Percentiles rank a stretch among this genome's conserved stretches.
phyloP scores from a whole-genome alignment of 2,329 filamentous ascomycete species.

The Penicillium sp. region DNA sequence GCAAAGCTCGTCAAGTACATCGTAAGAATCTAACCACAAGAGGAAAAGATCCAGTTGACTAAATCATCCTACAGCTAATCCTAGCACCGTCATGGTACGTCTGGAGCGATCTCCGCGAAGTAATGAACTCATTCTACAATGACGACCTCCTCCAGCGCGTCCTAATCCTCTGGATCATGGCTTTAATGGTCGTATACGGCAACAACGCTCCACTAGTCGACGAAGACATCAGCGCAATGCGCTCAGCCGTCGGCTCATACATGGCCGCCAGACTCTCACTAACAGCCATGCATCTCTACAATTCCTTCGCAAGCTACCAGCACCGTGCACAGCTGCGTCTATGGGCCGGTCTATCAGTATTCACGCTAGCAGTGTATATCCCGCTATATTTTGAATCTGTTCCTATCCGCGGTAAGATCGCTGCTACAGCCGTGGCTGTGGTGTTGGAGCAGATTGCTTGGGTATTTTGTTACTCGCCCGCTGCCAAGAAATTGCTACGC shows the following conservation, averaged over 20 bases:
- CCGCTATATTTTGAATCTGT: slow-evolving; percentile 48
- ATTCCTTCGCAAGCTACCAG: slow-evolving; percentile 51
- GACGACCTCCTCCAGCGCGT: slow-evolving; percentile 52
- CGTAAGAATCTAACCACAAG: slow-evolving; percentile 10
- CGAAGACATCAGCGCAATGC: slow-evolving; percentile 47
- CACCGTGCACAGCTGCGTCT: slow-evolving; percentile 50
- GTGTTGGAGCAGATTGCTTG: slow-evolving; percentile 46
- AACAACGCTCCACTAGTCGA: slow-evolving; percentile 51
- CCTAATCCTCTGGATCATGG: slow-evolving; percentile 55
- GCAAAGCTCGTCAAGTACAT: slow-evolving; percentile 50
- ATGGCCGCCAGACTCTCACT: slow-evolving; percentile 47
- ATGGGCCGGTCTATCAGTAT: slow-evolving; percentile 44
- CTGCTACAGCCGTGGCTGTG: slow-evolving; percentile 46
- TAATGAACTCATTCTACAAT: slow-evolving; percentile 57
- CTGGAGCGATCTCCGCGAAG: slow-evolving; percentile 52
- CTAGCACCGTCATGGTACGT: slow-evolving; percentile 54
- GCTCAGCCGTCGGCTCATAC: slow-evolving; percentile 50
- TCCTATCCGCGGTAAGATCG: slow-evolving; percentile 44
- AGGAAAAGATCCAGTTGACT: background rate
- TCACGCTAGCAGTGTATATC: slow-evolving; percentile 45
- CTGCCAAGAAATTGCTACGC: slow-evolving; percentile 45
- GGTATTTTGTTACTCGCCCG: slow-evolving; percentile 48
- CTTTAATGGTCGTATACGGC: slow-evolving; percentile 49
- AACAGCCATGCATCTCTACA: slow-evolving; percentile 40
- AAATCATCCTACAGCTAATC: slow-evolving; percentile 35